Evolutionary conservation across 306 rosid genomes (phyloP).

Genomic region (Cercis canadensis): DNA sequence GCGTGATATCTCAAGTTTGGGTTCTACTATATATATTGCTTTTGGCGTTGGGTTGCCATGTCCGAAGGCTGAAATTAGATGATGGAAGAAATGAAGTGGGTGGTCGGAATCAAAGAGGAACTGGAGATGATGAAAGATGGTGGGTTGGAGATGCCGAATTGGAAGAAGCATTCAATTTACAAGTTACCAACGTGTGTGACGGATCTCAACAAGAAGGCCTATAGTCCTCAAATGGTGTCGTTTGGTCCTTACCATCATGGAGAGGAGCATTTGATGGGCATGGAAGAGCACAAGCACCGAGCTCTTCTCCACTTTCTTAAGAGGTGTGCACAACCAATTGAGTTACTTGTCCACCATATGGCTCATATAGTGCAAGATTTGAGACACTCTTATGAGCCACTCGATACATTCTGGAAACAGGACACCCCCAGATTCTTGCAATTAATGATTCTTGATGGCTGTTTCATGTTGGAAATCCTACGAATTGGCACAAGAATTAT

Average conservation of each 20-base stretch:
- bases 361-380: constrained; percentile 39
- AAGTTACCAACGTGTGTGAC: constrained; percentile 42
- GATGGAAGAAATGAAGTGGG: constrained; percentile 36
- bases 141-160: constrained; percentile 27
- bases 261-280: neutral
- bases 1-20: neutral
- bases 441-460: constrained; percentile 63
- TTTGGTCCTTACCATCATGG: constrained; percentile 67
- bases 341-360: constrained; percentile 15
- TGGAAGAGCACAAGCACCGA: constrained; percentile 59
- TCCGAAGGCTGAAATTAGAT: neutral
- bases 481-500: neutral
- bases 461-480: constrained; percentile 56
- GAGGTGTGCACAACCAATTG: constrained; percentile 33
- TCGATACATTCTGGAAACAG: constrained; percentile 39
- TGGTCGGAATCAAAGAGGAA: constrained; percentile 38
- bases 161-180: constrained; percentile 61
- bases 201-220: constrained; percentile 34
- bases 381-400: constrained; percentile 44
- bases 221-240: constrained; percentile 53
- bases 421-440: constrained; percentile 32
- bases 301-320: constrained; percentile 47
- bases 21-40: neutral
- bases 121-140: neutral
- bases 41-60: neutral